Percentiles rank a stretch among this genome's conserved stretches.
Evolutionary conservation across 169 alveolate genomes (phyloP).

Genomic region (Neospora caninum): DNA sequence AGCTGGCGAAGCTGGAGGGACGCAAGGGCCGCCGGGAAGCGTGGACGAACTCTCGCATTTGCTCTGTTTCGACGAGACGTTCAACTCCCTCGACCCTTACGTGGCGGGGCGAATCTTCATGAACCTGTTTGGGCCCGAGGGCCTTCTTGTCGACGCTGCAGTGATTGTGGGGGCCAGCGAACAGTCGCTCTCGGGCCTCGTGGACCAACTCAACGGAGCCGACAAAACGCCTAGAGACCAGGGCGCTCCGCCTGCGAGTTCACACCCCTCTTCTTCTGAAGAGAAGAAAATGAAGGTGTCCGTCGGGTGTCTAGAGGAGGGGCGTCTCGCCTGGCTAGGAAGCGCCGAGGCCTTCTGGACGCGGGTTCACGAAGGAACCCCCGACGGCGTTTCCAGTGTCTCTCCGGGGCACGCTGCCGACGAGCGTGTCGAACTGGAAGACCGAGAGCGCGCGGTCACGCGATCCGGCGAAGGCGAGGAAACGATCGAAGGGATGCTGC

Average conservation of each 20-base stretch:
- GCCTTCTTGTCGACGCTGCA: conserved; percentile 46
- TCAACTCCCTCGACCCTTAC: conserved; percentile 38
- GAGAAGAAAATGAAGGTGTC: neutral
- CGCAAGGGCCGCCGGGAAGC: neutral
- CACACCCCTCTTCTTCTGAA: neutral
- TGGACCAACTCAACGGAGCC: conserved; percentile 26
- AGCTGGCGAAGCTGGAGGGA: neutral
- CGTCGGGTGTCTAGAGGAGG: conserved; percentile 32
- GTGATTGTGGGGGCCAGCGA: conserved; percentile 46
- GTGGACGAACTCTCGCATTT: neutral
- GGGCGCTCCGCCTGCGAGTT: neutral
- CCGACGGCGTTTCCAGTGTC: neutral
- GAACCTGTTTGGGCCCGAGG: conserved; percentile 46
- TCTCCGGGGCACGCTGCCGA: neutral
- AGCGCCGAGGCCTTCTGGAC: neutral
- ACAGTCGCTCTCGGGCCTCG: conserved; percentile 44
- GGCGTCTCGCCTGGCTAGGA: conserved; percentile 39
- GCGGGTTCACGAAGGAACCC: neutral
- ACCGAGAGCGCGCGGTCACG: neutral
- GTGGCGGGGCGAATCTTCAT: conserved; percentile 45
- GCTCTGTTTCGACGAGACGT: conserved; percentile 54
- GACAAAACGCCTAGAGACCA: neutral
- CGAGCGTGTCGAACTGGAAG: neutral
- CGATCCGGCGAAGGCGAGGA: neutral
- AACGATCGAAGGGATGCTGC: conserved; percentile 6